Evolutionary conservation across 768 basidiomycete species (phyloP).

Genomic region (Mycena vitilis): DNA sequence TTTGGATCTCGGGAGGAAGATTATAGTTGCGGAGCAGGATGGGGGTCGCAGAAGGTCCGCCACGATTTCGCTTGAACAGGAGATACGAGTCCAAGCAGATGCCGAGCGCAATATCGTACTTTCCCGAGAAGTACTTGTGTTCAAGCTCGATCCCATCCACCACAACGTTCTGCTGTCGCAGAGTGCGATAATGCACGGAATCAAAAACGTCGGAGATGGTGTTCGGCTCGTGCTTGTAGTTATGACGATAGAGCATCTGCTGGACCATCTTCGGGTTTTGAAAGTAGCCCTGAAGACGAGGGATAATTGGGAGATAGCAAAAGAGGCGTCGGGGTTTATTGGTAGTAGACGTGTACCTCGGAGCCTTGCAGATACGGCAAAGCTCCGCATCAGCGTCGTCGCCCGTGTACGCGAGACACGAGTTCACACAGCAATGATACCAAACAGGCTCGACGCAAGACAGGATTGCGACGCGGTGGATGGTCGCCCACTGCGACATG

Average conservation of each 20-base stretch:
- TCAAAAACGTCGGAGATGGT: not conserved
- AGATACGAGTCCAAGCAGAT: too few species aligned
- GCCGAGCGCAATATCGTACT: not conserved
- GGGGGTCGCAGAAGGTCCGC: too few species aligned
- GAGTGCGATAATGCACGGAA: not conserved
- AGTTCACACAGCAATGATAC: not conserved
- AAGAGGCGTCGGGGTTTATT: not conserved
- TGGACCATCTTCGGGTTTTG: too few species aligned
- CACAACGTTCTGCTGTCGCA: not conserved
- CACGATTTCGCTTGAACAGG: too few species aligned
- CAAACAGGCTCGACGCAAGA: not conserved
- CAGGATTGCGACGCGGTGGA: not conserved
- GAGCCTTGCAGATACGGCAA: not conserved
- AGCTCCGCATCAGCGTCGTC: not conserved
- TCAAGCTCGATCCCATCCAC: not conserved
- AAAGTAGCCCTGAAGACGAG: too few species aligned
- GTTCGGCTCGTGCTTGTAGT: slow-evolving; percentile 20
- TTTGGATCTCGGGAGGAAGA: too few species aligned
- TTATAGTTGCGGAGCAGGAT: too few species aligned
- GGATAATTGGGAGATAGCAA: too few species aligned
- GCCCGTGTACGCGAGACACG: not conserved
- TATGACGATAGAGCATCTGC: too few species aligned
- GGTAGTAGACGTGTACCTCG: not conserved
- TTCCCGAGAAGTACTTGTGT: not conserved
- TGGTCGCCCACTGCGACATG: not conserved